phyloP scores from a whole-genome alignment of 1,139 yeast species.

The Candida gigantensis region DNA sequence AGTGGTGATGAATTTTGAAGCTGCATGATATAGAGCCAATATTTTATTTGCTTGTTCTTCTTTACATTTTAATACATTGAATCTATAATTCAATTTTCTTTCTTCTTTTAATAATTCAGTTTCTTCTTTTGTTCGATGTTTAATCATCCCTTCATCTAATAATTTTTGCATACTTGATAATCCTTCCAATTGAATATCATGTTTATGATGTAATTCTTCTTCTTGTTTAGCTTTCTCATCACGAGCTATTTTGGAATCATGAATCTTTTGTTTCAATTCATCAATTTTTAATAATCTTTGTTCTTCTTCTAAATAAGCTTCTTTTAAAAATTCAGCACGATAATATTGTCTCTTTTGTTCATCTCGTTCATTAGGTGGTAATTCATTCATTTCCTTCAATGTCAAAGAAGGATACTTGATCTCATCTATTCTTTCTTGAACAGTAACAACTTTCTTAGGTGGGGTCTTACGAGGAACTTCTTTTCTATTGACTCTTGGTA shows the following conservation, averaged over 20 bases:
- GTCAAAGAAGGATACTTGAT: conserved; percentile 49
- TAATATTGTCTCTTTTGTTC: conserved; percentile 60
- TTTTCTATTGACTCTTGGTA: conserved; percentile 63
- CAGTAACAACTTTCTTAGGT: conserved; percentile 56
- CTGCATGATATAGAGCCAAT: conserved; percentile 70
- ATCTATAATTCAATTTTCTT: conserved; percentile 37
- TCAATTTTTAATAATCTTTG: conserved; percentile 46
- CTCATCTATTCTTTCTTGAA: conserved; percentile 54
- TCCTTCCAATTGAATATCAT: conserved; percentile 64
- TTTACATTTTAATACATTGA: conserved; percentile 31
- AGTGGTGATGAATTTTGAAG: conserved; percentile 64
- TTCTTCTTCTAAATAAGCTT: conserved; percentile 66
- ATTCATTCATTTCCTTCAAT: conserved; percentile 27
- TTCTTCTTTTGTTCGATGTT: conserved; percentile 72
- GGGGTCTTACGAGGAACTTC: conserved; percentile 38
- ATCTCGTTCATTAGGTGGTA: conserved; percentile 51
- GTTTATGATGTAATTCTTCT: conserved; percentile 33
- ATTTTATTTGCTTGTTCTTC: conserved; percentile 55
- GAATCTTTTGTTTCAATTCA: conserved; percentile 29
- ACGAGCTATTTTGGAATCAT: conserved; percentile 21
- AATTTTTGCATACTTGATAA: conserved; percentile 78
- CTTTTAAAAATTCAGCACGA: conserved; percentile 70
- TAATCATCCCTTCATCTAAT: conserved; percentile 67
- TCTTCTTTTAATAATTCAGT: conserved; percentile 45
- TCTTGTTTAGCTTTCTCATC: conserved; percentile 28